Percentiles rank a stretch among this genome's conserved stretches.
These are phyloP conservation scores for Paraphaeosphaeria sporulosa DNA, from an alignment of 2,329 filamentous ascomycete genomes.

Conservation along the genomic window DNA sequence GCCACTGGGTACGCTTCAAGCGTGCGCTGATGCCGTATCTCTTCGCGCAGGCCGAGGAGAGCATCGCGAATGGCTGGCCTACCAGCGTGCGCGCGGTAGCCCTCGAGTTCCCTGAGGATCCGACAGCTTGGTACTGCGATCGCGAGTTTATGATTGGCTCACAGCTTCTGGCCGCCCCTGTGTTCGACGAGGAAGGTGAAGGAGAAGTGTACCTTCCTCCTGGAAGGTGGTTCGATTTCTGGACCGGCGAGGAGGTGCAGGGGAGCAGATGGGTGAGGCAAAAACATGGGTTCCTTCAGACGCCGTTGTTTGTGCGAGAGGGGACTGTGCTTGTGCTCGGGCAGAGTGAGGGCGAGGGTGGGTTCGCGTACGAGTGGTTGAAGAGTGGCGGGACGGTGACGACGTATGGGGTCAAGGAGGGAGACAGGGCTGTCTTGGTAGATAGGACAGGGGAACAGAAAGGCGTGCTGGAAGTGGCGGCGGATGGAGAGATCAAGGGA, in stretches of 20 bases:
- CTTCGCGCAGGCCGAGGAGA: conserved; percentile 60
- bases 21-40: conserved; percentile 67
- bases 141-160: conserved; percentile 78
- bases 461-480: conserved; percentile 38
- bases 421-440: conserved; percentile 46
- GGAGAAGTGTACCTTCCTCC: conserved; percentile 71
- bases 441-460: conserved; percentile 41
- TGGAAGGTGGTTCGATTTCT: conserved; percentile 61
- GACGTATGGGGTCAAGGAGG: conserved; percentile 47
- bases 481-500: conserved; percentile 39
- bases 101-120: conserved; percentile 74
- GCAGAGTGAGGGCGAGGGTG: conserved; percentile 46
- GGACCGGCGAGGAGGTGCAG: conserved; percentile 51
- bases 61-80: conserved; percentile 63
- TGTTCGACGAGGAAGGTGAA: conserved; percentile 68
- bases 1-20: conserved; percentile 62
- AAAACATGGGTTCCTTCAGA: conserved; percentile 49
- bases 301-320: conserved; percentile 52
- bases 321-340: conserved; percentile 52
- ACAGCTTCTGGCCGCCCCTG: conserved; percentile 68
- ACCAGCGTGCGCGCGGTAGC: conserved; percentile 69
- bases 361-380: conserved; percentile 53
- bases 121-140: conserved; percentile 72
- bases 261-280: conserved; percentile 56
- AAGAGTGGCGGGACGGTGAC: conserved; percentile 47